These are phyloP conservation scores for Kockovaella imperatae DNA, from an alignment of 768 basidiomycete species.

Conservation along the genomic window DNA sequence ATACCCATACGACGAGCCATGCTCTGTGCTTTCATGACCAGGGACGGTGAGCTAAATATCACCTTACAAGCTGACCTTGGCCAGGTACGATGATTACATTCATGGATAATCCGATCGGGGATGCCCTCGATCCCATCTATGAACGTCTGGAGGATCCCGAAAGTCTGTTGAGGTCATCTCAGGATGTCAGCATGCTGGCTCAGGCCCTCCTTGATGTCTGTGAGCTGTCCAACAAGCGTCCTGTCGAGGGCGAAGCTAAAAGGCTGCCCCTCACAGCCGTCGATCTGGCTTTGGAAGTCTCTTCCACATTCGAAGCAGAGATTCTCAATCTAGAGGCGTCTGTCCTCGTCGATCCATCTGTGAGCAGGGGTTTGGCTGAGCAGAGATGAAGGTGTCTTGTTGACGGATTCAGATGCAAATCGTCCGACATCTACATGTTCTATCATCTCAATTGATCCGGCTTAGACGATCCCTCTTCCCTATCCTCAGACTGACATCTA, in stretches of 20 bases:
- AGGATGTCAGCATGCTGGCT: constrained; percentile 43
- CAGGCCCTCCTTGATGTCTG: constrained; percentile 41
- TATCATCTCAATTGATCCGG: constrained; percentile 43
- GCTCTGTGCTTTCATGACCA: constrained; percentile 39
- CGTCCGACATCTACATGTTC: constrained; percentile 42
- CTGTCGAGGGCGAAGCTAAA: neutral
- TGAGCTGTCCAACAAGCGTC: constrained; percentile 16
- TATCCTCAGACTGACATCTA: constrained; percentile 36
- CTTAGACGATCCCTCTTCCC: constrained; percentile 38
- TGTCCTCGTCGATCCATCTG: constrained; percentile 38
- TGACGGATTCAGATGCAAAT: constrained; percentile 36
- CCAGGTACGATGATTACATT: constrained; percentile 42
- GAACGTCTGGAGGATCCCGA: constrained; percentile 34
- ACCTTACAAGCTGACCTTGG: neutral
- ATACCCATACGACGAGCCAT: constrained; percentile 39
- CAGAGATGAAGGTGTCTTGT: neutral
- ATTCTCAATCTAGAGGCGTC: constrained; percentile 43
- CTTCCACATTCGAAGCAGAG: constrained; percentile 42
- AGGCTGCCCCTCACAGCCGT: constrained; percentile 23
- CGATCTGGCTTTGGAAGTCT: constrained; percentile 39
- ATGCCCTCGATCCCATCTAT: constrained; percentile 40
- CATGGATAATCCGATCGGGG: constrained; percentile 16
- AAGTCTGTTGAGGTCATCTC: constrained; percentile 36
- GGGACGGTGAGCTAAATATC: constrained; percentile 34
- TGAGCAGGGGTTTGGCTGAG: constrained; percentile 1